Evolutionary conservation across 129 eudicot genomes (phyloP).

Genomic region (Sambucus nigra): DNA sequence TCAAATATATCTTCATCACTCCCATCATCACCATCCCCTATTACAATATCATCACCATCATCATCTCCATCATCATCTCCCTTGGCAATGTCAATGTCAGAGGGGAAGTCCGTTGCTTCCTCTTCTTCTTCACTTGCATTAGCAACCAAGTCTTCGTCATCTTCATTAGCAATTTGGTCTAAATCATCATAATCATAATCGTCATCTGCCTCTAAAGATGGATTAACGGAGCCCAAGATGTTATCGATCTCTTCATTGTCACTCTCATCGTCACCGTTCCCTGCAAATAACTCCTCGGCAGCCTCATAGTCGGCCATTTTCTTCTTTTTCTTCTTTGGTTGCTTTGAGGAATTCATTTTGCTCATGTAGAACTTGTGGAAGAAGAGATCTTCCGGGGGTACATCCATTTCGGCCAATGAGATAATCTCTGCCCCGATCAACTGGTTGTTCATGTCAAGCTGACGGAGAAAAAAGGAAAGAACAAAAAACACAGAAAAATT

Average conservation of each 20-base stretch:
- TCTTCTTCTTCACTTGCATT: slow-evolving; percentile 56
- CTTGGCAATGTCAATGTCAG: slow-evolving; percentile 21
- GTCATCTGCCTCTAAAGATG: slow-evolving; percentile 40
- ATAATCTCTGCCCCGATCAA: slow-evolving; percentile 80
- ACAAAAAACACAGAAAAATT: neutral
- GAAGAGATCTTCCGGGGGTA: slow-evolving; percentile 85
- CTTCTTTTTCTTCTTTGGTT: slow-evolving; percentile 76
- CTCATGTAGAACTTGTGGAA: slow-evolving; percentile 90
- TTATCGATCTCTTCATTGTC: slow-evolving; percentile 86
- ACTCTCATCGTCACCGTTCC: slow-evolving; percentile 50
- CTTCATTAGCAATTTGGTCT: slow-evolving; percentile 56
- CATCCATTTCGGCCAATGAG: slow-evolving; percentile 76
- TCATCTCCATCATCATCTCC: slow-evolving; percentile 22
- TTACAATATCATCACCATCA: slow-evolving; percentile 14
- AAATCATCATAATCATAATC: slow-evolving; percentile 81
- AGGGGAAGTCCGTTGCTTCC: slow-evolving; percentile 36
- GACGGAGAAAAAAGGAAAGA: slow-evolving; percentile 1
- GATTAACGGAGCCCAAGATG: slow-evolving; percentile 43
- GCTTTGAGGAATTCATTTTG: slow-evolving; percentile 62
- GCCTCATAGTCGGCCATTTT: slow-evolving; percentile 53
- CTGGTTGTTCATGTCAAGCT: slow-evolving; percentile 81
- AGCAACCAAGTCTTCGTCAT: slow-evolving; percentile 72
- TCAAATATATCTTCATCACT: slow-evolving; percentile 25
- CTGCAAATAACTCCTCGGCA: slow-evolving; percentile 64
- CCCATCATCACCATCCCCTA: slow-evolving; percentile 2